Conservation (phyloP, 768 basidiomycete genomes). For the Pisolithus orientalis region DNA sequence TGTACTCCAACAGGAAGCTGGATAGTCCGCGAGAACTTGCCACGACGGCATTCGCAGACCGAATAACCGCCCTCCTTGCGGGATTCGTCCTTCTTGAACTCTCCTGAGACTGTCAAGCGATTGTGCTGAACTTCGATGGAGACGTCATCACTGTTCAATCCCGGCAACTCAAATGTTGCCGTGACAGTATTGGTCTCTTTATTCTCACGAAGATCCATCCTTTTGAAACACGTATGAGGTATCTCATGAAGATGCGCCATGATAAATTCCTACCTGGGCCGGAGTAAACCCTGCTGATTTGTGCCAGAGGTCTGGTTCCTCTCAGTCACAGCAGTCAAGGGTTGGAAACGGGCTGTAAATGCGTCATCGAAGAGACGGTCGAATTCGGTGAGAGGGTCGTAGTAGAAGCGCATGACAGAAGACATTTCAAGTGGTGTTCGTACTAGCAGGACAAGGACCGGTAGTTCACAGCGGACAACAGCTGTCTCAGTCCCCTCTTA, state of each 20-base stretch:
- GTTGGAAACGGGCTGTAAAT: slow-evolving; percentile 21
- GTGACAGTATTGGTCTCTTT: slow-evolving; percentile 41
- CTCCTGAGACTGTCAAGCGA: slow-evolving; percentile 46
- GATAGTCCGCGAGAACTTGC: slow-evolving; percentile 43
- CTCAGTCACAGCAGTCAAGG: slow-evolving; percentile 5
- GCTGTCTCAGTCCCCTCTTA: not conserved
- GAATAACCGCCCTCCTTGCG: slow-evolving; percentile 30
- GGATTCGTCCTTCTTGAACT: slow-evolving; percentile 30
- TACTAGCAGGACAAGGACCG: not conserved
- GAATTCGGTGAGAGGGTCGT: slow-evolving; percentile 37
- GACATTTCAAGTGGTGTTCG: slow-evolving; percentile 14
- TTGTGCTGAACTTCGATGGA: slow-evolving; percentile 46
- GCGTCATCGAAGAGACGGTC: slow-evolving; percentile 40
- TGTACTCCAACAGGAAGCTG: slow-evolving; percentile 44
- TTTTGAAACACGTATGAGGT: slow-evolving; percentile 20
- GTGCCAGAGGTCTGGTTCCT: slow-evolving; percentile 2
- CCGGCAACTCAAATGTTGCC: slow-evolving; percentile 54
- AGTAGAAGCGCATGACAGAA: slow-evolving; percentile 18
- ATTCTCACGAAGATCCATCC: slow-evolving; percentile 54
- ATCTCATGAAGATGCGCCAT: not conserved
- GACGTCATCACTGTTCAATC: slow-evolving; percentile 44
- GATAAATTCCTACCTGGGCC: slow-evolving; percentile 24
- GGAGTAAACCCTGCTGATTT: slow-evolving; percentile 6
- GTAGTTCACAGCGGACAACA: not conserved
- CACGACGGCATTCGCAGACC: slow-evolving; percentile 40